Base-by-base conservation (phyloP, 2,329 filamentous ascomycete genomes). In the Anthostomella pinea region DNA sequence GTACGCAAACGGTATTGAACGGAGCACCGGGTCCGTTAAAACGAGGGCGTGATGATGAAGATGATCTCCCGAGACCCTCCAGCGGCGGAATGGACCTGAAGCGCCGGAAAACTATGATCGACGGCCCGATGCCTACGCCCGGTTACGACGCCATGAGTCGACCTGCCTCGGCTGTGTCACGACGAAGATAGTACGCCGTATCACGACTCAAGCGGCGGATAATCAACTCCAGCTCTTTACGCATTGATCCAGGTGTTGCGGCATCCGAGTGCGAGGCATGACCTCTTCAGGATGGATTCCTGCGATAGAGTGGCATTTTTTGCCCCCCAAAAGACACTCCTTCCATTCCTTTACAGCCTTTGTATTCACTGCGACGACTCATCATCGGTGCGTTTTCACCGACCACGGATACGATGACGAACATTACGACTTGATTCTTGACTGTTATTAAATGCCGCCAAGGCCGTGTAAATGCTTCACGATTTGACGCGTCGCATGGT, bases 101-200 rank as follows among this genome's bases (percentile, higher is more conserved):
- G 68, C 81, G 88, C 50, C 81, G 87, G 46, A 91, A 90, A 70
- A 90, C 85, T 0, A 72, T 85, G 49, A 75, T 79, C 45, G 81
- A 87, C 51, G 67, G 72, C 8, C 66, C 69, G 3, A 68, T 75
- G n/a, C 65, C 73, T 16, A 60, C 67, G 15, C 64, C 73, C 15
- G 62, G 59, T 13, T 77, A 75, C 51, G 72, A 77, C 31, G 51
- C 67, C 13, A 64, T 75, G 56, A 70, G 60, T 46, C 69, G 72
- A 45, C 62, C 71, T 35, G 62, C 69, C 22, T 65, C 72, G 3
- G 59, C 67, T 15, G 63, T 75, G 37, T 58, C 65, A 20, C 60
- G 65, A 46, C 48, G 52, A 19, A 52, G 54, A 52, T 52, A 44
- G 17, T 14, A 27, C 26, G 16, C n/a, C 8, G 24, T 17, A 25